phyloP scores from a whole-genome alignment of 116 monocot genomes.

The Posidonia oceanica region DNA sequence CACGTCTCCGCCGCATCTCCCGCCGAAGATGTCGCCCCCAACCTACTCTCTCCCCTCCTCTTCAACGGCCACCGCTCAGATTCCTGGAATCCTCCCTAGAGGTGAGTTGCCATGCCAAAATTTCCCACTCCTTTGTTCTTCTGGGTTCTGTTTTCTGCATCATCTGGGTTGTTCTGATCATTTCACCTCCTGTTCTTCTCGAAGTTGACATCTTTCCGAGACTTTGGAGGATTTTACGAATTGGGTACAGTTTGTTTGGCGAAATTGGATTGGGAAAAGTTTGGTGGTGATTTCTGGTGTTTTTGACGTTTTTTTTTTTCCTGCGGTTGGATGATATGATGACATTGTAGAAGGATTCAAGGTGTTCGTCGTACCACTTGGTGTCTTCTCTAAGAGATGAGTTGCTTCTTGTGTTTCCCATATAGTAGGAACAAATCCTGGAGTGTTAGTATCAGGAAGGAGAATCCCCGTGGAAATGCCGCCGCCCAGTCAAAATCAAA shows the following conservation, averaged over 20 bases:
- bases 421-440: constrained; percentile 5
- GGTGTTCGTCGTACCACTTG: not conserved
- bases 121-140: not conserved
- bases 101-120: not conserved
- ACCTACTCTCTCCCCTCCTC: not conserved
- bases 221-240: not conserved
- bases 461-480: not conserved
- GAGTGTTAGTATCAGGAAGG: not conserved
- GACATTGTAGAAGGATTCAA: not conserved
- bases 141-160: too few relatives aligned
- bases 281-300: too few relatives aligned
- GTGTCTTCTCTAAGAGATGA: constrained; percentile 11
- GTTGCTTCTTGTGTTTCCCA: constrained; percentile 18
- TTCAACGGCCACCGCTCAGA: not conserved
- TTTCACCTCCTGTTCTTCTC: too few relatives aligned
- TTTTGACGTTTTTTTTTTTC: too few relatives aligned
- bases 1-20: constrained; percentile 1
- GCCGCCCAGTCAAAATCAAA: not conserved
- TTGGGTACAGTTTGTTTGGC: not conserved
- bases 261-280: too few relatives aligned
- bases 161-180: not conserved
- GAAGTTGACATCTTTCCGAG: not conserved
- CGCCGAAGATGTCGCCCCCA: not conserved
- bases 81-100: not conserved
- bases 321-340: not conserved